These are phyloP conservation scores for Suillus lakei DNA, from an alignment of 768 basidiomycete species.

Conservation along the genomic window DNA sequence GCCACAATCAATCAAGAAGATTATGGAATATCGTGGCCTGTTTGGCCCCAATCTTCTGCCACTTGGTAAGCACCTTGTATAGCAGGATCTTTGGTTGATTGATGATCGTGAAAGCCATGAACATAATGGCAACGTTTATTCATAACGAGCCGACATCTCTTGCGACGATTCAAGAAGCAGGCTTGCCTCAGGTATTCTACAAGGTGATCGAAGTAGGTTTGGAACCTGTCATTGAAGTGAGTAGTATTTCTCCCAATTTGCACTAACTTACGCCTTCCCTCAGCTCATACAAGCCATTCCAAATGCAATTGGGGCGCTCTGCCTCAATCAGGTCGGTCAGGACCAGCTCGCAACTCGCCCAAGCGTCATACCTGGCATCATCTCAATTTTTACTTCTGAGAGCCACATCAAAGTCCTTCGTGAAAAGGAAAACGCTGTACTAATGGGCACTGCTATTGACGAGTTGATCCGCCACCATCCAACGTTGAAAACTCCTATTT, in stretches of 20 bases:
- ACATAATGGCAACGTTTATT: slow-evolving; percentile 94
- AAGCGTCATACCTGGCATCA: slow-evolving; percentile 82
- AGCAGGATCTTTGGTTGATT: slow-evolving; percentile 13
- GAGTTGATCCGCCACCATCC: slow-evolving; percentile 98
- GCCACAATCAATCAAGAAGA: slow-evolving; percentile 83
- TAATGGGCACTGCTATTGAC: slow-evolving; percentile 89
- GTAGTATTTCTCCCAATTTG: slow-evolving; percentile 12
- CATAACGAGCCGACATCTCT: slow-evolving; percentile 99
- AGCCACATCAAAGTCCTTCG: slow-evolving; percentile 81
- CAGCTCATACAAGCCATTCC: slow-evolving; percentile 93
- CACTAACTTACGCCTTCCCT: slow-evolving; percentile 7
- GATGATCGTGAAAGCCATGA: slow-evolving; percentile 60
- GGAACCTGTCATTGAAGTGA: slow-evolving; percentile 87
- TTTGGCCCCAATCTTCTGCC: slow-evolving; percentile 90
- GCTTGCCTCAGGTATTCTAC: slow-evolving; percentile 90
- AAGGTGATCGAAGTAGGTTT: slow-evolving; percentile 81
- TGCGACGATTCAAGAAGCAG: slow-evolving; percentile 88
- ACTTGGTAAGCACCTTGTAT: slow-evolving; percentile 58
- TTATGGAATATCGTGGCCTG: slow-evolving; percentile 78
- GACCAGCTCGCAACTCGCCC: slow-evolving; percentile 78
- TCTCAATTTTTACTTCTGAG: slow-evolving; percentile 86
- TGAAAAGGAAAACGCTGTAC: slow-evolving; percentile 91
- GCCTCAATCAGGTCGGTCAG: slow-evolving; percentile 90
- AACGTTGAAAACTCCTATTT: slow-evolving; percentile 76
- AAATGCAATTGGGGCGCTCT: slow-evolving; percentile 94